Evolutionary conservation across 371 early-diverging fungal species (phyloP).

Genomic region (Amoeboaphelidium occidentale): DNA sequence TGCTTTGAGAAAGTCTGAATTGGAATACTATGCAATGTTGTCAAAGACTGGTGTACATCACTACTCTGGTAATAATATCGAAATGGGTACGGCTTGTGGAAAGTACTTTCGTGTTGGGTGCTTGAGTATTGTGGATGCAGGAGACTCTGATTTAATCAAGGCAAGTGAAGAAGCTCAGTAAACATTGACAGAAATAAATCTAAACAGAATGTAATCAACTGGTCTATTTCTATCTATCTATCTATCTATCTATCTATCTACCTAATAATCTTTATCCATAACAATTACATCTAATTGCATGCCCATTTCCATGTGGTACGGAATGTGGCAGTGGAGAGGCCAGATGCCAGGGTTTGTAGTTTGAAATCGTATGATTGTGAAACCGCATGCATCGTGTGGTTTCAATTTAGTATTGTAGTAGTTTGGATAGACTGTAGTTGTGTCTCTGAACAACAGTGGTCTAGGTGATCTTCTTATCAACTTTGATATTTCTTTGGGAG

Average conservation of each 20-base stretch:
- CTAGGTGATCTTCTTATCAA: too few species aligned
- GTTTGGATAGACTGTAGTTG: background rate
- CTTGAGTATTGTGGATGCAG: conserved; percentile 89
- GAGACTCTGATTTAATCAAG: conserved; percentile 74
- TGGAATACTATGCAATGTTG: conserved; percentile 99
- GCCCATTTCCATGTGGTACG: conserved; percentile 43
- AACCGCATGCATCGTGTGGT: conserved; percentile 15
- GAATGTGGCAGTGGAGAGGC: conserved; percentile 57
- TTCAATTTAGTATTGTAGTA: background rate
- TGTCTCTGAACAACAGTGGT: background rate
- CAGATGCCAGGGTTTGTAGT: conserved; percentile 54
- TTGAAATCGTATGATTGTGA: conserved; percentile 32
- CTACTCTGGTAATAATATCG: conserved; percentile 94
- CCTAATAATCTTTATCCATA: too few species aligned
- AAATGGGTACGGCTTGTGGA: conserved; percentile 97
- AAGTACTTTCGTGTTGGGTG: conserved; percentile 94
- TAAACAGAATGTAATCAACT: too few species aligned
- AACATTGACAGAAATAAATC: too few species aligned
- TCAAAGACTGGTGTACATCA: conserved; percentile 98
- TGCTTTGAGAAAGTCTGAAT: conserved; percentile 94
- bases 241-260: too few species aligned
- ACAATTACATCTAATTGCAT: too few species aligned
- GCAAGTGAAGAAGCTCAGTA: too few species aligned
- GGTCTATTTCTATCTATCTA: too few species aligned
- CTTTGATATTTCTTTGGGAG: too few species aligned